phyloP scores from a whole-genome alignment of 768 basidiomycete genomes.

The Clathrus columnatus region DNA sequence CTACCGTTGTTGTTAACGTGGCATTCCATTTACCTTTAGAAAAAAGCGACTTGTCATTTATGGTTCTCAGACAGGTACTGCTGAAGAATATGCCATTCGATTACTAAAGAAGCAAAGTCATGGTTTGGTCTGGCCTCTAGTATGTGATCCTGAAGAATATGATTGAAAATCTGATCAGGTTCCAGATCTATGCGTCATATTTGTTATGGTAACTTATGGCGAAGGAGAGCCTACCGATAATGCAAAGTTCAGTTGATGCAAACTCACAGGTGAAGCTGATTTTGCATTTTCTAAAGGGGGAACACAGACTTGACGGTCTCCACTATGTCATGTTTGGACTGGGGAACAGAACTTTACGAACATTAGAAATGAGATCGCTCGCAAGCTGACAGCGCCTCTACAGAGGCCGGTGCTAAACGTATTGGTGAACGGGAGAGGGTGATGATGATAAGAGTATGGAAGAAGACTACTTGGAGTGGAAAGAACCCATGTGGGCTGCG shows the following conservation, averaged over 20 bases:
- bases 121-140: constrained; percentile 95
- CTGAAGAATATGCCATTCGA: constrained; percentile 96
- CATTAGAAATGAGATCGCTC: constrained; percentile 89
- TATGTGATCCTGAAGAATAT: constrained; percentile 98
- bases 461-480: constrained; percentile 99
- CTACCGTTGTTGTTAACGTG: constrained; percentile 9
- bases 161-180: constrained; percentile 93
- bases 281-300: constrained; percentile 84
- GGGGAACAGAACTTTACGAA: constrained; percentile 86
- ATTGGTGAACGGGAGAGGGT: constrained; percentile 92
- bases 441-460: constrained; percentile 99
- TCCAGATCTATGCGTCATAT: constrained; percentile 82
- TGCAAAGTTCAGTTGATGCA: constrained; percentile 87
- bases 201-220: constrained; percentile 97
- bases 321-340: constrained; percentile 94
- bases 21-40: constrained; percentile 24
- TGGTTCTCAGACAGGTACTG: constrained; percentile 97
- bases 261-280: constrained; percentile 75
- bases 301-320: constrained; percentile 67
- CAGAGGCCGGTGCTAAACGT: constrained; percentile 72
- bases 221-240: constrained; percentile 99
- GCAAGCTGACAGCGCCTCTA: constrained; percentile 66
- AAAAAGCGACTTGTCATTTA: constrained; percentile 97
- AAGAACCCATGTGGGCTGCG: constrained; percentile 92
- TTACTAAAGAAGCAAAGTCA: constrained; percentile 94